Evolutionary conservation across 176 grass and related monocot genomes (phyloP), one percentile per base, ranked within the genome.

Genomic region (Urochloa ruziziensis): DNA sequence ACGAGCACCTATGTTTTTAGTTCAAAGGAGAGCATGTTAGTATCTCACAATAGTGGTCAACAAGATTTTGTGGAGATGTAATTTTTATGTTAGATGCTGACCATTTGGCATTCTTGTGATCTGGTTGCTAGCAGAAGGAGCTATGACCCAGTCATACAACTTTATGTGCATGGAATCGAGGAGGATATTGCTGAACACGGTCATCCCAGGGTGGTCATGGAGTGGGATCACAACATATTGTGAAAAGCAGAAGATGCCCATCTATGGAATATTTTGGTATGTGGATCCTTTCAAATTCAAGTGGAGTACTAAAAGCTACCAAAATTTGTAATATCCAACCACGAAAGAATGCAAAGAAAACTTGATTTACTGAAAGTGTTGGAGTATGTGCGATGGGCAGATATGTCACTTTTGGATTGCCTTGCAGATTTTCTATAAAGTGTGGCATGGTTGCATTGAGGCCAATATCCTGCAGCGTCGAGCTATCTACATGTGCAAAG

Each of bases 121-220:
- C 4, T 23, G 19, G 6, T 25, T 32, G 18, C 37, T 23, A 61
- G 10, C 16, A 6, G 15, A 18, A 23, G 43, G 21, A 40, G 49
- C 6, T 24, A 17, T 83, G 17, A 79, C 82, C 93, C 90, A 95
- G 21, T 95, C 90, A 10, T 95, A 95, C 2, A 85, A 92, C 42
- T 84, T 90, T 21, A 95, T 86, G 27, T 92, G 90, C 90, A 95
- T 88, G 37, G 93, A 90, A 30, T 90, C 90, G 27, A 86, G 54
- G 48, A 95, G 90, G 63, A 95, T 77, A 64, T 95, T 95, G 70
- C 90, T 92, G 46, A n/a, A n/a, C n/a, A n/a, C n/a, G 92, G 93
- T 95, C 93, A 95, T 95, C 43, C 90, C 93, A 4, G 90, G 90
- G 59, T 95, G 93, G 56, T 95, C 77, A 36, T 95, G 93, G 17